A percentile compares a stretch with the other conserved stretches of the same genome.
Conservation (phyloP, 2,329 filamentous ascomycete species). For the Cladophialophora exuberans region DNA sequence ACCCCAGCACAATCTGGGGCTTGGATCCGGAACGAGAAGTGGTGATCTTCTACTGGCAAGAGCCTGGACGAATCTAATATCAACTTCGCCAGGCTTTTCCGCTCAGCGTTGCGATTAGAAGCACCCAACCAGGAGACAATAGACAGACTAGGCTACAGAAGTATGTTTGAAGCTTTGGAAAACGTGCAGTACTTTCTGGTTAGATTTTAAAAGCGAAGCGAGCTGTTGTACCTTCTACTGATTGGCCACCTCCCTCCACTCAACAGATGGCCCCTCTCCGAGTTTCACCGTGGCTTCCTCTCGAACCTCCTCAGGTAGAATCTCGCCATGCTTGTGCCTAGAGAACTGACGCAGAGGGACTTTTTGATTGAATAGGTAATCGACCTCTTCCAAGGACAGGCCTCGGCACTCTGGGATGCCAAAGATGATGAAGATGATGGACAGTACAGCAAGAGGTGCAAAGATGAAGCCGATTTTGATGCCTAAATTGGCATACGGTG, state of each 20-base stretch:
- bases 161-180: too few species aligned
- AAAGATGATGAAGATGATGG: slow-evolving; percentile 22
- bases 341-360: slow-evolving; percentile 13
- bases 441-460: slow-evolving; percentile 34
- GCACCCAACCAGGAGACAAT: too few species aligned
- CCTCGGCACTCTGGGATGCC: slow-evolving; percentile 24
- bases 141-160: too few species aligned
- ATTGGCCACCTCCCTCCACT: slow-evolving; percentile 12
- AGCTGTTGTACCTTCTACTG: too few species aligned
- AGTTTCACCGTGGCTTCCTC: slow-evolving; percentile 1
- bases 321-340: slow-evolving; percentile 21
- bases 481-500: slow-evolving; percentile 40
- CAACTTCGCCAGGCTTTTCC: too few species aligned
- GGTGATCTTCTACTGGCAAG: too few species aligned
- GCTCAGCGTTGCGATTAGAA: too few species aligned
- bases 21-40: too few species aligned
- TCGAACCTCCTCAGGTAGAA: slow-evolving; percentile 9
- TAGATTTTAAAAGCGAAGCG: too few species aligned
- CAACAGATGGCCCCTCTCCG: slow-evolving; percentile 11
- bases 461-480: slow-evolving; percentile 45
- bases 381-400: slow-evolving; percentile 24
- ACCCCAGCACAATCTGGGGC: too few species aligned
- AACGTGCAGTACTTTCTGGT: too few species aligned
- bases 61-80: too few species aligned
- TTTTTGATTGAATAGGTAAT: slow-evolving; percentile 14